Conservation (phyloP, 2,329 filamentous ascomycete species). For the Colletotrichum sp. region DNA sequence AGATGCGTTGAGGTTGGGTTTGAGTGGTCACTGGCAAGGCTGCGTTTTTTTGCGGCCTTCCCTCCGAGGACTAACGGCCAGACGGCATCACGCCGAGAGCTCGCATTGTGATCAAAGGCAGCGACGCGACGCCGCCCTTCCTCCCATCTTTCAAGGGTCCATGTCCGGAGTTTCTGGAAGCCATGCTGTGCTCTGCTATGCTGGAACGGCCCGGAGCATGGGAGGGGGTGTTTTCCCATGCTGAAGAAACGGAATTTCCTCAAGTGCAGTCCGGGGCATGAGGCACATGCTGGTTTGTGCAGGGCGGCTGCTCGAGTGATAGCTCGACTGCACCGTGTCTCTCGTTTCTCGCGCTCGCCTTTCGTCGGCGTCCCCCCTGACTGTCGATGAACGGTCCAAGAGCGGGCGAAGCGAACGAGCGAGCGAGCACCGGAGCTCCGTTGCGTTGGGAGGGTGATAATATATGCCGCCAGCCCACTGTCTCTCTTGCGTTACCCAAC, state of each 20-base stretch:
- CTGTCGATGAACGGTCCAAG: not conserved
- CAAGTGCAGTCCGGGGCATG: constrained; percentile 5
- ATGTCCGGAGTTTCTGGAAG: constrained; percentile 1
- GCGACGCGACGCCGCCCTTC: not conserved
- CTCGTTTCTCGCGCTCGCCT: not conserved
- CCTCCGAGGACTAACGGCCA: not conserved
- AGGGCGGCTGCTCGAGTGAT: not conserved
- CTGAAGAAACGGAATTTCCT: constrained; percentile 15
- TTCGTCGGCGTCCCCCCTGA: not conserved
- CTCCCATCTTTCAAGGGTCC: not conserved
- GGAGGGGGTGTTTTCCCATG: not conserved
- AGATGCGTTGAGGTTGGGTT: not conserved
- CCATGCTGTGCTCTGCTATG: not conserved
- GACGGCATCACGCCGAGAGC: not conserved
- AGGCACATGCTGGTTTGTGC: constrained; percentile 12
- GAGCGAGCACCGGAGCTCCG: constrained; percentile 18
- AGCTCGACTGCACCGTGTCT: not conserved
- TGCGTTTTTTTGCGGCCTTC: not conserved
- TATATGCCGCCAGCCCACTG: constrained; percentile 1
- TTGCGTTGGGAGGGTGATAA: constrained; percentile 7
- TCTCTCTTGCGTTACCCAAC: not conserved
- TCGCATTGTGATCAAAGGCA: not conserved
- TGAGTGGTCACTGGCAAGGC: not conserved
- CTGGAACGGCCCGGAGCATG: constrained; percentile 6
- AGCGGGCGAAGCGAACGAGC: constrained; percentile 2